phyloP scores from a whole-genome alignment of 331 rosid species.

The Malus hybrid region DNA sequence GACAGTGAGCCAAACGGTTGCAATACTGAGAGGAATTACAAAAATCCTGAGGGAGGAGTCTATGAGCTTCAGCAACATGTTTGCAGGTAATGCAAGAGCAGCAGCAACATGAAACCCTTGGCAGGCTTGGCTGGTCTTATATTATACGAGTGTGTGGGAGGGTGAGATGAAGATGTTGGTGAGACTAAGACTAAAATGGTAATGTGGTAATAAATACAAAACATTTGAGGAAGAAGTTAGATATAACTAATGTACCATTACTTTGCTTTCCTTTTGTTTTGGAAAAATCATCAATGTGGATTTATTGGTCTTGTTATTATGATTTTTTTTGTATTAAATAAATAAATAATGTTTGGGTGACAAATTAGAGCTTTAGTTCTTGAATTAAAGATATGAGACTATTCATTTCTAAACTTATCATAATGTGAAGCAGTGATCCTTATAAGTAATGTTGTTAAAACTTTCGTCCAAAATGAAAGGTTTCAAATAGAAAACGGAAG shows the following conservation, averaged over 20 bases:
- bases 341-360: background rate
- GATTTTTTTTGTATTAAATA: too few species aligned
- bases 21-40: slow-evolving; percentile 57
- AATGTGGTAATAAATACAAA: background rate
- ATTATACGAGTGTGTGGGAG: too few species aligned
- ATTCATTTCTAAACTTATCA: too few species aligned
- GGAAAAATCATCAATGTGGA: background rate
- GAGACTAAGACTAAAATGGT: background rate
- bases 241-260: background rate
- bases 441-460: too few species aligned
- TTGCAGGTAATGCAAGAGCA: background rate
- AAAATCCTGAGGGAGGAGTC: slow-evolving; percentile 55
- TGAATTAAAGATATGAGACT: too few species aligned
- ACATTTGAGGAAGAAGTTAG: background rate
- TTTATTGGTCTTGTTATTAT: background rate
- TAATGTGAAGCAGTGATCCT: too few species aligned
- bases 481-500: too few species aligned
- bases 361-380: background rate
- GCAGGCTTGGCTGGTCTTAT: too few species aligned
- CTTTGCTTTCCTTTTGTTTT: background rate
- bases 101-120: background rate
- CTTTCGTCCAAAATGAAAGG: too few species aligned
- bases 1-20: slow-evolving; percentile 64
- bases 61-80: slow-evolving; percentile 46
- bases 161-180: background rate